Evolutionary conservation across 345 rosid genomes (phyloP).

Genomic region (Citrus medica): DNA sequence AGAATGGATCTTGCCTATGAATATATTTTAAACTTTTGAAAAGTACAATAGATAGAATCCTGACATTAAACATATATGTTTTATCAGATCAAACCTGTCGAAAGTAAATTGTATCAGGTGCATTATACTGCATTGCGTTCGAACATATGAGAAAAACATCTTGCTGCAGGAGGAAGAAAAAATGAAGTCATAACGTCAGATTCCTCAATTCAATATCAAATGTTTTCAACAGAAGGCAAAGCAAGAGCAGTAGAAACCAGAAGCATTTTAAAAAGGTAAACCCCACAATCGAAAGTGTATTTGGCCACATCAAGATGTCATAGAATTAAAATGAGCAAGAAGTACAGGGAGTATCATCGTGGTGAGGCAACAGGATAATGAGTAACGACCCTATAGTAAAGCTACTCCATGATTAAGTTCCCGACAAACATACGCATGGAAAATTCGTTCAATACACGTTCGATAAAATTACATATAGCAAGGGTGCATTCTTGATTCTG

Average conservation of each 20-base stretch:
- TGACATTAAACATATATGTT: neutral
- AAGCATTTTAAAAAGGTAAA: neutral
- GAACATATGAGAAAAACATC: constrained; percentile 82
- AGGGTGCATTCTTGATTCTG: neutral
- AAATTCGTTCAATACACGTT: neutral
- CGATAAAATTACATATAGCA: neutral
- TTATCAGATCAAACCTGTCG: constrained; percentile 63
- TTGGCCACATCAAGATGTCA: neutral
- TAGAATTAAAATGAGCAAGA: neutral
- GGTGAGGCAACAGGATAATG: neutral
- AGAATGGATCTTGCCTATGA: constrained; percentile 80
- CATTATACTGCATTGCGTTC: constrained; percentile 94
- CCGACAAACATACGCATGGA: neutral
- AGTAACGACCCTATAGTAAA: neutral
- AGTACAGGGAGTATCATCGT: neutral
- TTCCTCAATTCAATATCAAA: constrained; percentile 14
- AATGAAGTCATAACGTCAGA: constrained; percentile 4
- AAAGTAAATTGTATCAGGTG: constrained; percentile 86
- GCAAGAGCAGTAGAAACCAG: neutral
- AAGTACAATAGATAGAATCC: constrained; percentile 6
- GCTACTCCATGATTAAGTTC: neutral
- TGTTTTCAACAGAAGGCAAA: constrained; percentile 2
- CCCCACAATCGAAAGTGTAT: neutral
- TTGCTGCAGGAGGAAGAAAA: constrained; percentile 46
- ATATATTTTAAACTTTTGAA: constrained; percentile 18